Percentiles rank a stretch among this genome's conserved stretches.
Conservation (phyloP, 768 basidiomycete species). For the Tulasnella sp. region DNA sequence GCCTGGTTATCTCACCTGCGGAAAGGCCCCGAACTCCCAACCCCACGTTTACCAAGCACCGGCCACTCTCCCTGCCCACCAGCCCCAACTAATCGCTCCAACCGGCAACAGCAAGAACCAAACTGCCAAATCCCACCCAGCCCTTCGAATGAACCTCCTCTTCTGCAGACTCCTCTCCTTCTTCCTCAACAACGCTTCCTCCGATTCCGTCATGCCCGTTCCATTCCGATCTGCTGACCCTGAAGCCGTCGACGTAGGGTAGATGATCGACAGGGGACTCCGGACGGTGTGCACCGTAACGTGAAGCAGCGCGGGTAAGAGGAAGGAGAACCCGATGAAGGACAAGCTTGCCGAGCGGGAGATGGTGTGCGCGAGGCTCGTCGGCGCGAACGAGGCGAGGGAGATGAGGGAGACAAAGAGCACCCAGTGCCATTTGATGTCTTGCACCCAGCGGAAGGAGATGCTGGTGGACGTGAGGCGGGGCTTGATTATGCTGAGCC, state of each 20-base stretch:
- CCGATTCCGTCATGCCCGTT: background rate
- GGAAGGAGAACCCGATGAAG: constrained; percentile 16
- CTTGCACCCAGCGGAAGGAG: constrained; percentile 25
- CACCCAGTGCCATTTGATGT: constrained; percentile 34
- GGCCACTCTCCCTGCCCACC: constrained; percentile 29
- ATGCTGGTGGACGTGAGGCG: constrained; percentile 24
- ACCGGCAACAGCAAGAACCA: constrained; percentile 29
- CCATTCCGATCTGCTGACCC: background rate
- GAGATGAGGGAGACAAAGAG: constrained; percentile 30
- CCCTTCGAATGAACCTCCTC: constrained; percentile 23
- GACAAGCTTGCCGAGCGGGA: constrained; percentile 9
- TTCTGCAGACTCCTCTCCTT: constrained; percentile 33
- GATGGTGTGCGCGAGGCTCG: constrained; percentile 18
- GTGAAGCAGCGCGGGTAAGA: constrained; percentile 28
- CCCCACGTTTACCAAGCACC: constrained; percentile 19
- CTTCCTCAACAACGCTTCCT: constrained; percentile 30
- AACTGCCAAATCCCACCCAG: constrained; percentile 32
- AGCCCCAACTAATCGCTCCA: constrained; percentile 25
- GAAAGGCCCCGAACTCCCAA: background rate
- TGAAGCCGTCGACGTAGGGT: constrained; percentile 2
- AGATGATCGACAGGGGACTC: constrained; percentile 27
- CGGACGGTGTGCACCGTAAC: constrained; percentile 26
- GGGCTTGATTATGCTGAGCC: constrained; percentile 25
- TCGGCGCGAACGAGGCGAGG: constrained; percentile 24
- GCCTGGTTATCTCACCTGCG: background rate